A percentile compares a stretch with the other conserved stretches of the same genome.
Evolutionary conservation across 2,329 filamentous ascomycete genomes (phyloP).

Genomic region (Xylariaceae sp.): DNA sequence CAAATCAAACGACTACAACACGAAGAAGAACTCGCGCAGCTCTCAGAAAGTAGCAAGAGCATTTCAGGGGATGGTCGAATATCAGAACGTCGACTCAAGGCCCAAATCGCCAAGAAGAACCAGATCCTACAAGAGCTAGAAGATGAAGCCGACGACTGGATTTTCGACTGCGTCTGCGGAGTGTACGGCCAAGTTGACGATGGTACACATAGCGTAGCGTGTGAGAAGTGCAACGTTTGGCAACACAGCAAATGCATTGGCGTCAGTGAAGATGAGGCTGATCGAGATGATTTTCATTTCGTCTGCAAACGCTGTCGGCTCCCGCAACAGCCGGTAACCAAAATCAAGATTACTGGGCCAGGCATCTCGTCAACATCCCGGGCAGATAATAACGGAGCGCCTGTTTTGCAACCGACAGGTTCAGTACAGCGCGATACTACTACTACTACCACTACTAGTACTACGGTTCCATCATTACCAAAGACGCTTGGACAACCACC

Average conservation of each 20-base stretch:
- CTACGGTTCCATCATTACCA: constrained; percentile 21
- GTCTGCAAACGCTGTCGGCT: constrained; percentile 73
- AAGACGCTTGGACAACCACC: constrained; percentile 15
- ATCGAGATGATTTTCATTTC: constrained; percentile 81
- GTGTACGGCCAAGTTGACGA: constrained; percentile 90
- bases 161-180: constrained; percentile 92
- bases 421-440: constrained; percentile 5
- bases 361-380: constrained; percentile 23
- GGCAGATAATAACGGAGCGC: constrained; percentile 23
- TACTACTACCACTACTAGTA: neutral
- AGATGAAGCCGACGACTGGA: constrained; percentile 72
- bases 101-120: constrained; percentile 73
- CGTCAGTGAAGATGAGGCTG: constrained; percentile 71
- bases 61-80: constrained; percentile 54
- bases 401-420: constrained; percentile 15
- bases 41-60: constrained; percentile 69
- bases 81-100: constrained; percentile 75
- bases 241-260: constrained; percentile 91
- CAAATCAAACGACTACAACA: constrained; percentile 77
- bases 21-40: constrained; percentile 72
- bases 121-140: constrained; percentile 68
- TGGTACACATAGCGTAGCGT: constrained; percentile 87
- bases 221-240: constrained; percentile 92
- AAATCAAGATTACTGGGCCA: constrained; percentile 44
- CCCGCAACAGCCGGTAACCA: constrained; percentile 50